Evolutionary conservation across 2,329 filamentous ascomycete species (phyloP).

Genomic region (Xylaria sp.): DNA sequence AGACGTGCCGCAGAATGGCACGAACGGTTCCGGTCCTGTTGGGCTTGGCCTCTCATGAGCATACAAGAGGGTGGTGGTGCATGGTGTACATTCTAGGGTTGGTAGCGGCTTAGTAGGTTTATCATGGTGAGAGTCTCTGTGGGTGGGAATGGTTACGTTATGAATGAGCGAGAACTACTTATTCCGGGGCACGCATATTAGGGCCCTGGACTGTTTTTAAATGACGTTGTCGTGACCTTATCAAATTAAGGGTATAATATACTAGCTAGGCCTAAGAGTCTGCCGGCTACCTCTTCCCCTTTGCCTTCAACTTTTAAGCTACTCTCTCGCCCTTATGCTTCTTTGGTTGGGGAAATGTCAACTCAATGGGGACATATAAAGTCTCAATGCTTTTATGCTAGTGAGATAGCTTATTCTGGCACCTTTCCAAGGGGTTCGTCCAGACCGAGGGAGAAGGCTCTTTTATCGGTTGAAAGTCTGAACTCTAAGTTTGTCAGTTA

Average conservation of each 20-base stretch:
- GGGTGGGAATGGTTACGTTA: not conserved
- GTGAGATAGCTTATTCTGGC: not conserved
- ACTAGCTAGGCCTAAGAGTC: no score
- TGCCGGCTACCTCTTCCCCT: not conserved
- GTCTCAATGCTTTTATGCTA: not conserved
- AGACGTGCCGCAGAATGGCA: constrained; percentile 52
- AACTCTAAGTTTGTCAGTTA: not conserved
- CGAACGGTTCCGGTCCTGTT: constrained; percentile 48
- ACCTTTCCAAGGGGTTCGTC: no score
- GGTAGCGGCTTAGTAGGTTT: not conserved
- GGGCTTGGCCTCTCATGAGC: constrained; percentile 54
- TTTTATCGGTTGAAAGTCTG: not conserved
- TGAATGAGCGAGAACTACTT: not conserved
- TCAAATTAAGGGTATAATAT: no score
- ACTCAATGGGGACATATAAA: not conserved
- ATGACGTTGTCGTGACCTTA: no score
- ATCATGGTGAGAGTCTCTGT: not conserved
- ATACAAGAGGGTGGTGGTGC: not conserved
- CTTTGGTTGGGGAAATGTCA: not conserved
- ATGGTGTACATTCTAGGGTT: not conserved
- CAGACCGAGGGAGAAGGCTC: not conserved
- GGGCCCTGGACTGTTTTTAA: no score
- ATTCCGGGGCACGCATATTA: not conserved
- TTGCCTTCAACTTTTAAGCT: not conserved
- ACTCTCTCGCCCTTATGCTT: not conserved